These are phyloP conservation scores for Pichia sporocuriosa DNA, from an alignment of 805 yeast species.

Conservation along the genomic window DNA sequence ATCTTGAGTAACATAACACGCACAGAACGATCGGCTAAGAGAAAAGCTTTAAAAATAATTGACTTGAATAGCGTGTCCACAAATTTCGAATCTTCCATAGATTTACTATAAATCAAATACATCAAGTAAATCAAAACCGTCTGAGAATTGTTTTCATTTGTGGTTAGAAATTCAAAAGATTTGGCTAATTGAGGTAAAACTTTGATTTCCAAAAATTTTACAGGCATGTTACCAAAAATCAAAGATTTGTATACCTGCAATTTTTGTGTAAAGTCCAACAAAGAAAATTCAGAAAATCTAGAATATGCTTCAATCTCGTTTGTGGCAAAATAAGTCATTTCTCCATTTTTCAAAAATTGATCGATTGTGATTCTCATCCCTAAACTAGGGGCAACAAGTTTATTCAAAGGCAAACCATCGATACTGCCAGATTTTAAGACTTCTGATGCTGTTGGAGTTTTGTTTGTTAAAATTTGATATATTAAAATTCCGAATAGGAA, in stretches of 20 bases:
- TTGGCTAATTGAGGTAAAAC: slow-evolving; percentile 64
- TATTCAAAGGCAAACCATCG: slow-evolving; percentile 35
- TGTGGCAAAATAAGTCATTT: slow-evolving; percentile 33
- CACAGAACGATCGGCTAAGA: slow-evolving; percentile 67
- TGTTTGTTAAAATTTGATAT: slow-evolving; percentile 36
- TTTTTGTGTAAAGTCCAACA: slow-evolving; percentile 49
- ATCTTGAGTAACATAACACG: slow-evolving; percentile 64
- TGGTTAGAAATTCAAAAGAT: slow-evolving; percentile 31
- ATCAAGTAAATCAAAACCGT: slow-evolving; percentile 35
- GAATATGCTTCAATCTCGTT: slow-evolving; percentile 46
- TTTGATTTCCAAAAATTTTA: slow-evolving; percentile 49
- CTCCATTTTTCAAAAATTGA: slow-evolving; percentile 30
- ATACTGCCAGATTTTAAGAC: slow-evolving; percentile 10
- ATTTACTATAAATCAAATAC: slow-evolving; percentile 27
- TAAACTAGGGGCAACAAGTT: slow-evolving; percentile 33
- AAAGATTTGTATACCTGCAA: slow-evolving; percentile 36
- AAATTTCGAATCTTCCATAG: slow-evolving; percentile 21
- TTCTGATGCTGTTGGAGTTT: slow-evolving; percentile 9
- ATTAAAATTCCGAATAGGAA: slow-evolving; percentile 56
- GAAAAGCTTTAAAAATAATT: slow-evolving; percentile 53
- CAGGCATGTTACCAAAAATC: slow-evolving; percentile 30
- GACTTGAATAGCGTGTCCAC: slow-evolving; percentile 48
- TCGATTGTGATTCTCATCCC: slow-evolving; percentile 35
- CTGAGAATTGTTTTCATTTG: slow-evolving; percentile 21
- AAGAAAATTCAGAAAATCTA: slow-evolving; percentile 48